These are phyloP conservation scores for Leucocoprinus leucothites DNA, from an alignment of 768 basidiomycete species.

Conservation along the genomic window DNA sequence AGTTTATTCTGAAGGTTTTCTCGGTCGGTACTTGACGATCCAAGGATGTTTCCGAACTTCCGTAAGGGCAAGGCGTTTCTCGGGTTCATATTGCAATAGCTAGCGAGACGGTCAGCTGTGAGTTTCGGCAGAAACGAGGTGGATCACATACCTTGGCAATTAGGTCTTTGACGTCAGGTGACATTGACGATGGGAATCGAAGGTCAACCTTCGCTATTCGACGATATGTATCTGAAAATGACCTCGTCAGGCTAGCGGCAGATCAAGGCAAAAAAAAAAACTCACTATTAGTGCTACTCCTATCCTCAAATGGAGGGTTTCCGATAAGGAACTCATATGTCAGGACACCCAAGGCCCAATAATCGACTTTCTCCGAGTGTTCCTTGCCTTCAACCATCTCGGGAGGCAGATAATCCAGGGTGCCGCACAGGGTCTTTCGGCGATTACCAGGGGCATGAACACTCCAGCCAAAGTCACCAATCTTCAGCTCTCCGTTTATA, in stretches of 20 bases:
- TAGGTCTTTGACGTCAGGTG: constrained; percentile 64
- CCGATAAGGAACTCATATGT: constrained; percentile 94
- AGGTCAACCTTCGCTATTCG: constrained; percentile 89
- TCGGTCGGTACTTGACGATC: constrained; percentile 70
- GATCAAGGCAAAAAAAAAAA: constrained; percentile 7
- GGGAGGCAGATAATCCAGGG: constrained; percentile 94
- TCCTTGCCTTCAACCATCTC: constrained; percentile 96
- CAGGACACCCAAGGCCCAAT: constrained; percentile 97
- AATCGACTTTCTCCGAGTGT: constrained; percentile 87
- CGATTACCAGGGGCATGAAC: constrained; percentile 93
- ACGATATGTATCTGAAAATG: constrained; percentile 72
- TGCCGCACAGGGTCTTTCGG: constrained; percentile 90
- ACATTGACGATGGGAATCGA: constrained; percentile 54
- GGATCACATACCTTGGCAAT: constrained; percentile 49
- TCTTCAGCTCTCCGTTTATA: constrained; percentile 95
- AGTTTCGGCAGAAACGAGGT: constrained; percentile 11
- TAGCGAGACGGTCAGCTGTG: constrained; percentile 25
- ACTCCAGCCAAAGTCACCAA: constrained; percentile 98
- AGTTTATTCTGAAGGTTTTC: constrained; percentile 22
- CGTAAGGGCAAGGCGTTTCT: constrained; percentile 67
- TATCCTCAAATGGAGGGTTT: constrained; percentile 78
- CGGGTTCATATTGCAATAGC: constrained; percentile 84
- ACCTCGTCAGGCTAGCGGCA: neutral
- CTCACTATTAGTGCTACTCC: constrained; percentile 72
- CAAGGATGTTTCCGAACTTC: constrained; percentile 85